Evolutionary conservation across 1,139 yeast genomes (phyloP).

Genomic region (Arxiozyma slooffiae): DNA sequence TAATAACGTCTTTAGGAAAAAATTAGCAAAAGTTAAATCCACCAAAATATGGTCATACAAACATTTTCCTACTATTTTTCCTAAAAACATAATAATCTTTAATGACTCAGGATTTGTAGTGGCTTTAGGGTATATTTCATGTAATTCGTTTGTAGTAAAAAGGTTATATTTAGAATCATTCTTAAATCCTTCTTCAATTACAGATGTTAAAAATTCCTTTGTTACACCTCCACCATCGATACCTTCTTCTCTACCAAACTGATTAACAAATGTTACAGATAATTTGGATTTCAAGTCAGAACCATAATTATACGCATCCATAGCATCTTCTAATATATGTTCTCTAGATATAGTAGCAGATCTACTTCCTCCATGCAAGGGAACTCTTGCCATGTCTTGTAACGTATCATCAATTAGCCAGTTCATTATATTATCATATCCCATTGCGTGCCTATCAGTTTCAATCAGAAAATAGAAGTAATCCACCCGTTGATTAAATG

Average conservation of each 20-base stretch:
- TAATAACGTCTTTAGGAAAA: constrained; percentile 62
- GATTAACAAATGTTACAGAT: constrained; percentile 57
- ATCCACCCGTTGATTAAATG: constrained; percentile 63
- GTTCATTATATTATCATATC: constrained; percentile 14
- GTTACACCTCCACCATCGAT: constrained; percentile 97
- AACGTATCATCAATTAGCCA: constrained; percentile 10
- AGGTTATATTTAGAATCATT: constrained; percentile 34
- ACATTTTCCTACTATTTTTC: constrained; percentile 80
- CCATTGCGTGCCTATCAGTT: constrained; percentile 36
- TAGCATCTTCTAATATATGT: constrained; percentile 65
- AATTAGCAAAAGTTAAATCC: constrained; percentile 79
- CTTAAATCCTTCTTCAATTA: constrained; percentile 59
- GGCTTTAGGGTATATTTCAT: constrained; percentile 54
- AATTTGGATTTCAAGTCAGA: constrained; percentile 49
- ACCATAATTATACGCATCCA: constrained; percentile 43
- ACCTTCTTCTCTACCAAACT: constrained; percentile 71
- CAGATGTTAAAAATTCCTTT: constrained; percentile 74
- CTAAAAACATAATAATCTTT: constrained; percentile 29
- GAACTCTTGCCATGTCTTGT: constrained; percentile 40
- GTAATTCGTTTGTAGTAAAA: constrained; percentile 47
- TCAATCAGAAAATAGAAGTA: constrained; percentile 59
- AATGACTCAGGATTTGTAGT: constrained; percentile 6
- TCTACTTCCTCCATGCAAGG: constrained; percentile 17
- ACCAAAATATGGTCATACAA: constrained; percentile 75
- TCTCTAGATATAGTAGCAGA: constrained; percentile 60